These are phyloP conservation scores for Wallacemonas sp. DNA, from an alignment of 208 protist genomes.

Conservation along the genomic window DNA sequence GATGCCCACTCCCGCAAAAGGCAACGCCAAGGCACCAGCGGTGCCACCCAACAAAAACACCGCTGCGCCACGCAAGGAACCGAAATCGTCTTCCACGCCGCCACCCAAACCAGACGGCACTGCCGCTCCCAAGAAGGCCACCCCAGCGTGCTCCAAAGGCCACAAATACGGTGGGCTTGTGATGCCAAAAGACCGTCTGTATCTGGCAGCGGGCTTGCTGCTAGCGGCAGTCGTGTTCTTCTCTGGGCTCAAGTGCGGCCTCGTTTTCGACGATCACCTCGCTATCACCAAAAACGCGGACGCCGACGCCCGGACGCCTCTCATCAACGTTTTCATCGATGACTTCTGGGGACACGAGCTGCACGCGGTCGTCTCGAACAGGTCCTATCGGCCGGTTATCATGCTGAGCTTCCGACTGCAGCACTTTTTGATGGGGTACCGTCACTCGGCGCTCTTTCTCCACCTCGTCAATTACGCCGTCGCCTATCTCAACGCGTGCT, in stretches of 20 bases:
- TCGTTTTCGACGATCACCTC: slow-evolving; percentile 76
- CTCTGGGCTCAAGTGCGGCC: slow-evolving; percentile 28
- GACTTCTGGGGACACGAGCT: slow-evolving; percentile 75
- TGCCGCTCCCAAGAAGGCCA: no score
- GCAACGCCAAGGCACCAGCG: no score
- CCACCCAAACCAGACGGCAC: no score
- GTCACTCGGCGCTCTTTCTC: slow-evolving; percentile 33
- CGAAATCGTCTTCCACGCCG: no score
- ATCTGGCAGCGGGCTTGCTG: slow-evolving; percentile 8
- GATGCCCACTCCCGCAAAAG: no score
- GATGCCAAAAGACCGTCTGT: not conserved
- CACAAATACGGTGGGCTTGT: no score
- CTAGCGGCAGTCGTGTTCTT: slow-evolving; percentile 32
- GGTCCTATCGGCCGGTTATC: slow-evolving; percentile 62
- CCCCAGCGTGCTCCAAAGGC: no score
- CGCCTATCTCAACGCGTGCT: slow-evolving; percentile 42
- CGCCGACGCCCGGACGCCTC: slow-evolving; percentile 22
- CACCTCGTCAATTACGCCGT: slow-evolving; percentile 47
- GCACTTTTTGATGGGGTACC: slow-evolving; percentile 61
- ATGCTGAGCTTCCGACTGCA: slow-evolving; percentile 68
- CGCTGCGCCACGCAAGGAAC: no score
- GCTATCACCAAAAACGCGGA: slow-evolving; percentile 55
- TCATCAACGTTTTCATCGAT: slow-evolving; percentile 42
- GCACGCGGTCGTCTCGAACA: slow-evolving; percentile 35
- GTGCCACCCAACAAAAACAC: no score